phyloP scores from a whole-genome alignment of 441 rosid species.

The Pelargonium fulgidum region DNA sequence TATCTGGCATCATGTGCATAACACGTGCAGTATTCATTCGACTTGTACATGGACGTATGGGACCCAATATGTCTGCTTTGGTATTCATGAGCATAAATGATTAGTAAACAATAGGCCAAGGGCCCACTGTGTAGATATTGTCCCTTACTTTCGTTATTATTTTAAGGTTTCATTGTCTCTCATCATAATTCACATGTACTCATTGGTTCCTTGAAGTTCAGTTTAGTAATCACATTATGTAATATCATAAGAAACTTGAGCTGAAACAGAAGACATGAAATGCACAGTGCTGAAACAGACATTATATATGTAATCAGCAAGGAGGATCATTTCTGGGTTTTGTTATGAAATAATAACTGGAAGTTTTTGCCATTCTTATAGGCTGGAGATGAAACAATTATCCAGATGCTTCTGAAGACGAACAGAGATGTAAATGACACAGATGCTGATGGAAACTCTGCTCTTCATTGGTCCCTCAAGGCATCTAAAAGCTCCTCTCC shows the following conservation, averaged over 20 bases:
- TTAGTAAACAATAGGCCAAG: too few relatives aligned
- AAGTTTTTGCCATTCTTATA: slow-evolving; percentile 23
- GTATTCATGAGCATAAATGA: too few relatives aligned
- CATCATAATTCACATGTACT: not conserved
- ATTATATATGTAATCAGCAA: not conserved
- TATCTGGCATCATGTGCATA: not conserved
- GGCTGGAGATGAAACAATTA: slow-evolving; percentile 71
- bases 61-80: not conserved
- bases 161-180: too few relatives aligned
- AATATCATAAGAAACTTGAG: not conserved
- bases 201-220: not conserved
- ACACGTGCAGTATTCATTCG: not conserved
- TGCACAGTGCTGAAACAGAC: too few relatives aligned
- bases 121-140: too few relatives aligned
- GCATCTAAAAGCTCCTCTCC: slow-evolving; percentile 44
- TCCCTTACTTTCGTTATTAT: too few relatives aligned
- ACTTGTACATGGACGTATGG: not conserved
- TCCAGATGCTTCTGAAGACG: slow-evolving; percentile 59
- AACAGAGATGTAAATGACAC: slow-evolving; percentile 48
- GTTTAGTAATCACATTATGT: not conserved
- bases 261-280: not conserved
- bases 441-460: slow-evolving; percentile 69
- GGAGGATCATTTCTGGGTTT: not conserved
- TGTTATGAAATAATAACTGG: slow-evolving; percentile 7
- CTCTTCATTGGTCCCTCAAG: slow-evolving; percentile 68